phyloP scores from a whole-genome alignment of 495 filamentous ascomycete species.

The Neurospora terricola region DNA sequence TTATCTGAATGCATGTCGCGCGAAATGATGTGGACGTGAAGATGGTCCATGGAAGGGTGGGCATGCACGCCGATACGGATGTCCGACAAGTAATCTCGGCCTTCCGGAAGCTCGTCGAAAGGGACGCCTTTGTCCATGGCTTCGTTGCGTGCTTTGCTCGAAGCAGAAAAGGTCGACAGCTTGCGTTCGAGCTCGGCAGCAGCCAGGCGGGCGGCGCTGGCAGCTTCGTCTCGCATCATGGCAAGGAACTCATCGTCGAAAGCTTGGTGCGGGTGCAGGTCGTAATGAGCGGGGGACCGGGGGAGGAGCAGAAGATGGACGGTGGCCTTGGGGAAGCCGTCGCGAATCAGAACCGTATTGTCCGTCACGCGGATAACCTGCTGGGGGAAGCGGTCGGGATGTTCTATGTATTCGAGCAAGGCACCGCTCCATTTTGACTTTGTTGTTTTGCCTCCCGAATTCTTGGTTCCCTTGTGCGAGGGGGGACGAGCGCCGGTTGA shows the following conservation, averaged over 20 bases:
- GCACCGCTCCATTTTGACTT: slow-evolving; percentile 44
- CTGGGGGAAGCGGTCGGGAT: slow-evolving; percentile 53
- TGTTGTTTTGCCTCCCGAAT: slow-evolving; percentile 19
- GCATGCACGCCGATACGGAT: slow-evolving; percentile 75
- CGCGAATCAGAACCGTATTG: slow-evolving; percentile 71
- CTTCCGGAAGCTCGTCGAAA: slow-evolving; percentile 47
- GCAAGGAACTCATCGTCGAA: slow-evolving; percentile 66
- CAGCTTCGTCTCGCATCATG: slow-evolving; percentile 49
- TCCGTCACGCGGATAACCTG: slow-evolving; percentile 60
- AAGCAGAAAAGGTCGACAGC: slow-evolving; percentile 52
- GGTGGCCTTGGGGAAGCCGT: slow-evolving; percentile 74
- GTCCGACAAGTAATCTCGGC: slow-evolving; percentile 71
- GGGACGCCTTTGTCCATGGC: slow-evolving; percentile 30
- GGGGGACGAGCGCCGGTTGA: slow-evolving; percentile 4
- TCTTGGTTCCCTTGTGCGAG: slow-evolving; percentile 9
- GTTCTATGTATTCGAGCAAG: slow-evolving; percentile 60
- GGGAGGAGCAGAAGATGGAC: slow-evolving; percentile 84
- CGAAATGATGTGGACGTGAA: slow-evolving; percentile 84
- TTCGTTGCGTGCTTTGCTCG: slow-evolving; percentile 45
- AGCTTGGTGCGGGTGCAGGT: slow-evolving; percentile 68
- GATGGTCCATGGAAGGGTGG: slow-evolving; percentile 80
- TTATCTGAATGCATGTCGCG: slow-evolving; percentile 59
- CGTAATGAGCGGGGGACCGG: slow-evolving; percentile 50
- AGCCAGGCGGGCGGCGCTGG: slow-evolving; percentile 51
- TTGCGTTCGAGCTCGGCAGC: slow-evolving; percentile 66